phyloP scores from a whole-genome alignment of 805 yeast genomes.

The Suhomyces kilbournensis region DNA sequence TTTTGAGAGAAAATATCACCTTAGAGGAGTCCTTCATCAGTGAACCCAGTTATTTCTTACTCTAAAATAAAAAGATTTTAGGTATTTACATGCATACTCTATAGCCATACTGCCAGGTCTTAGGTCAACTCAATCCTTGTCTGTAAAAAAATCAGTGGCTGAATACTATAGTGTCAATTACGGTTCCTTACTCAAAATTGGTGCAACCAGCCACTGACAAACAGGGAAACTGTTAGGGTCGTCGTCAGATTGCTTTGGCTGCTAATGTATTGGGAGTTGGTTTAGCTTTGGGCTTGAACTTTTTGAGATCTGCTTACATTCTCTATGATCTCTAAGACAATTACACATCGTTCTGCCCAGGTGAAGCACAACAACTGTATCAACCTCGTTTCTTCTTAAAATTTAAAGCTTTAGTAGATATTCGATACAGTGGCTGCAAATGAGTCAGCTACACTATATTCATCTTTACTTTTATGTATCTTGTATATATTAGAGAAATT shows the following conservation, averaged over 20 bases:
- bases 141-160: not conserved
- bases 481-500: too few species aligned
- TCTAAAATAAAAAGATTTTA: too few species aligned
- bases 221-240: not conserved
- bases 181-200: slow-evolving; percentile 42
- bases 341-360: slow-evolving; percentile 23
- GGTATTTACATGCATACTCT: not conserved
- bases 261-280: not conserved
- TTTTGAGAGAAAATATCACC: not conserved
- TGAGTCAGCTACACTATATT: too few species aligned
- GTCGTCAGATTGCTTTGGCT: not conserved
- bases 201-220: slow-evolving; percentile 13
- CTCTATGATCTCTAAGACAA: slow-evolving; percentile 59
- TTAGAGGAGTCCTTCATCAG: not conserved
- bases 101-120: not conserved
- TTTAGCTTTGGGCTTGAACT: slow-evolving; percentile 55
- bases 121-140: not conserved
- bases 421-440: too few species aligned
- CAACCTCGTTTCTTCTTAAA: too few species aligned
- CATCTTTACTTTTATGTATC: too few species aligned
- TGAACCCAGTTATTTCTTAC: too few species aligned
- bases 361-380: too few species aligned
- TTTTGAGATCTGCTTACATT: slow-evolving; percentile 60
- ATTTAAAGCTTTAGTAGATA: too few species aligned
- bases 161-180: not conserved